phyloP scores from a whole-genome alignment of 805 yeast species.

The Hanseniaspora hatyaiensis region DNA sequence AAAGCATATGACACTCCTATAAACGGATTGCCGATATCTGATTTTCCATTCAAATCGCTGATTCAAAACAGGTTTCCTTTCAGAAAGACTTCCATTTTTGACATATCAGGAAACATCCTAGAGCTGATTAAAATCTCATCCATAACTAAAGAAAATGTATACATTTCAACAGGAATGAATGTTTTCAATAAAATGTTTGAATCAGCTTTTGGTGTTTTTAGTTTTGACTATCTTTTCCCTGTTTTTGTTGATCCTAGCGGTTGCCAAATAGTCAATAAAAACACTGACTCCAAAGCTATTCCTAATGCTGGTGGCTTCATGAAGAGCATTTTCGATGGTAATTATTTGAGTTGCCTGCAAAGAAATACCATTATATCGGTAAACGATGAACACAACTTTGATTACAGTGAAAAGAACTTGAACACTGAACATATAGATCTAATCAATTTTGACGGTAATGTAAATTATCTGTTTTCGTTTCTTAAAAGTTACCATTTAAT shows the following conservation, averaged over 20 bases:
- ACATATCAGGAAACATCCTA: conserved; percentile 39
- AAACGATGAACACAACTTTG: conserved; percentile 11
- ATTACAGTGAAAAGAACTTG: background rate
- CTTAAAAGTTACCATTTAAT: conserved; percentile 39
- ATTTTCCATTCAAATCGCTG: conserved; percentile 34
- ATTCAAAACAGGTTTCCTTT: conserved; percentile 32
- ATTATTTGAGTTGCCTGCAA: conserved; percentile 30
- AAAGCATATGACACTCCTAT: conserved; percentile 52
- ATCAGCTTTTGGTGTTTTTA: conserved; percentile 27
- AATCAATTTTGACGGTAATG: conserved; percentile 16
- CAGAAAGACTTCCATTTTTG: conserved; percentile 32
- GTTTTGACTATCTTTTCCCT: conserved; percentile 37
- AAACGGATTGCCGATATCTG: conserved; percentile 37
- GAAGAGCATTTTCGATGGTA: conserved; percentile 28
- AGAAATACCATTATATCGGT: conserved; percentile 22
- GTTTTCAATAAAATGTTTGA: conserved; percentile 33
- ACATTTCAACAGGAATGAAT: conserved; percentile 40
- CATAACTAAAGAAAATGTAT: conserved; percentile 37
- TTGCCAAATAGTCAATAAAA: conserved; percentile 30
- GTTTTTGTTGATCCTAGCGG: conserved; percentile 40
- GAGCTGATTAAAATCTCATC: conserved; percentile 46
- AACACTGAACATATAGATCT: conserved; percentile 2
- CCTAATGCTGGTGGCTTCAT: conserved; percentile 25
- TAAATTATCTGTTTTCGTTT: conserved; percentile 37
- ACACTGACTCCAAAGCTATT: conserved; percentile 28